A percentile compares a stretch with the other conserved stretches of the same genome.
Conservation (phyloP, 2,329 filamentous ascomycete genomes). For the Arthrobotrys sphaeroides region DNA sequence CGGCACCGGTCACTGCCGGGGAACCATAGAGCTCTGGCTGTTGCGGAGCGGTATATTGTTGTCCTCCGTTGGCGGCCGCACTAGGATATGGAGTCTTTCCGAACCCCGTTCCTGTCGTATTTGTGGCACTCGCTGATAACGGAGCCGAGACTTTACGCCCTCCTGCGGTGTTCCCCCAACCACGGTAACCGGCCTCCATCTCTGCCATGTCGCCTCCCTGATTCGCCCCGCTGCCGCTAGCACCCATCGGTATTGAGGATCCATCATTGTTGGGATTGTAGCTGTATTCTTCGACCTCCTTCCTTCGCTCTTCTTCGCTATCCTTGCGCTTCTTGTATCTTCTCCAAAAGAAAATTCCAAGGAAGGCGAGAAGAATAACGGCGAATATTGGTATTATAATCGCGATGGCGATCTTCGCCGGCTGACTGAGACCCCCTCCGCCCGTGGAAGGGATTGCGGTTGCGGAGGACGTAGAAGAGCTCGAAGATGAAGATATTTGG, state of each 20-base stretch:
- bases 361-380: constrained; percentile 80
- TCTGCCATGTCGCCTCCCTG: constrained; percentile 79
- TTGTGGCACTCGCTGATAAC: constrained; percentile 73
- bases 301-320: constrained; percentile 85
- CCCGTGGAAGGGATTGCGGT: constrained; percentile 54
- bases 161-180: constrained; percentile 84
- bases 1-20: not conserved
- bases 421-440: constrained; percentile 67
- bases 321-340: constrained; percentile 85
- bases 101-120: constrained; percentile 21
- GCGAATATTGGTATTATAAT: constrained; percentile 93
- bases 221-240: constrained; percentile 63
- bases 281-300: constrained; percentile 96
- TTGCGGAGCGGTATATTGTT: constrained; percentile 13
- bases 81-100: constrained; percentile 18
- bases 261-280: constrained; percentile 97
- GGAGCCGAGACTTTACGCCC: constrained; percentile 79
- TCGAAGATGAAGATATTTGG: constrained; percentile 55
- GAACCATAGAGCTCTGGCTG: constrained; percentile 48
- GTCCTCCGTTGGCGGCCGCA: constrained; percentile 1
- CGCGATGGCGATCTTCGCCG: constrained; percentile 84
- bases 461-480: constrained; percentile 55
- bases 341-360: constrained; percentile 84
- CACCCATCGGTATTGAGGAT: constrained; percentile 64
- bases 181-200: constrained; percentile 84